These are phyloP conservation scores for Parasitella parasitica DNA, from an alignment of 371 early-diverging fungal species.

Conservation along the genomic window DNA sequence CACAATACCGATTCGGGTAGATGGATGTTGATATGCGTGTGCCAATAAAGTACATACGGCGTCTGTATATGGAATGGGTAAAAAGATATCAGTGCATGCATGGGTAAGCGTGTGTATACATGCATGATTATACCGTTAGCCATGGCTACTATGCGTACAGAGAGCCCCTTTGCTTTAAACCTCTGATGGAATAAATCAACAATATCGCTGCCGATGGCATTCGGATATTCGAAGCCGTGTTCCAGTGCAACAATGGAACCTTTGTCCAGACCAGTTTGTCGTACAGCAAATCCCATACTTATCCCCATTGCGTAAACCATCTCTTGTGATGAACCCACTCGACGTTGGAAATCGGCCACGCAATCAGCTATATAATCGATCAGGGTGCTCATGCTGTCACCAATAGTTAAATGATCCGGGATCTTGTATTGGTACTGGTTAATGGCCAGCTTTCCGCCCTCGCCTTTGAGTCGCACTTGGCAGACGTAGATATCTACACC, in stretches of 20 bases:
- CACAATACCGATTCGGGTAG: constrained; percentile 87
- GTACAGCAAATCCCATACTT: constrained; percentile 48
- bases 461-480: constrained; percentile 50
- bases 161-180: constrained; percentile 41
- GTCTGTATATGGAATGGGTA: constrained; percentile 46
- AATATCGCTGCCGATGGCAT: constrained; percentile 41
- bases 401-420: constrained; percentile 76
- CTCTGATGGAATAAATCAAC: constrained; percentile 39
- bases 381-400: constrained; percentile 36
- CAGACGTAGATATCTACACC: constrained; percentile 67
- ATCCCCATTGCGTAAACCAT: constrained; percentile 38
- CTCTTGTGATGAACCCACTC: constrained; percentile 24
- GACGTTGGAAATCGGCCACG: constrained; percentile 41
- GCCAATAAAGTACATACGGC: constrained; percentile 91
- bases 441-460: constrained; percentile 49
- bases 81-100: not conserved
- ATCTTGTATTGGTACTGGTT: constrained; percentile 73
- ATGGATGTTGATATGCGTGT: constrained; percentile 83
- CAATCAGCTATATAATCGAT: constrained; percentile 49
- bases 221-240: constrained; percentile 48
- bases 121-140: constrained; percentile 39
- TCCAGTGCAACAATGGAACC: constrained; percentile 45
- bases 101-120: not conserved
- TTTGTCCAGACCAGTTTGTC: constrained; percentile 41
- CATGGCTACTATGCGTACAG: constrained; percentile 45